These are phyloP conservation scores for Cyclotella baltica DNA, from an alignment of 108 stramenopile genomes.

Conservation along the genomic window DNA sequence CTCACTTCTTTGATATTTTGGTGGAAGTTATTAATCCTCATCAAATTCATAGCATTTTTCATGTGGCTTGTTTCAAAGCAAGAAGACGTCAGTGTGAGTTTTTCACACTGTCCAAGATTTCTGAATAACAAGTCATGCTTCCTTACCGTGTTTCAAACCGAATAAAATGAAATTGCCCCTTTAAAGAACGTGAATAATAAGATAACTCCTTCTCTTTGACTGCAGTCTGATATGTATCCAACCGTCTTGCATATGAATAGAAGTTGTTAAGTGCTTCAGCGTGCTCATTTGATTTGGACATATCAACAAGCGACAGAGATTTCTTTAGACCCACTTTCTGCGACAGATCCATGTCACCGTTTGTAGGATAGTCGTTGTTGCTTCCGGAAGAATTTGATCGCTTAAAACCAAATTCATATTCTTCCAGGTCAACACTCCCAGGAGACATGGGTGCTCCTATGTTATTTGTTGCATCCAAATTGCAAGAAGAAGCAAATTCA, in stretches of 20 bases:
- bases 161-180: slow-evolving; percentile 96
- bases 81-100: neutral
- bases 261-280: slow-evolving; percentile 81
- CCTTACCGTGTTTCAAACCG: slow-evolving; percentile 90
- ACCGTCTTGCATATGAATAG: slow-evolving; percentile 80
- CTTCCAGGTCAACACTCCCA: neutral
- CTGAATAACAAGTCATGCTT: neutral
- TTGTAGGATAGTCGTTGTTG: neutral
- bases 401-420: neutral
- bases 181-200: slow-evolving; percentile 89
- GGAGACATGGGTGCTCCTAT: slow-evolving; percentile 9
- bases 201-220: slow-evolving; percentile 90
- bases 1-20: slow-evolving; percentile 80
- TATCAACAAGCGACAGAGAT: slow-evolving; percentile 74
- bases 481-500: slow-evolving; percentile 58
- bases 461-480: slow-evolving; percentile 32
- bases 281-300: slow-evolving; percentile 63
- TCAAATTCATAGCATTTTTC: slow-evolving; percentile 91
- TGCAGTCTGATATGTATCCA: slow-evolving; percentile 74
- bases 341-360: slow-evolving; percentile 5
- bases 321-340: slow-evolving; percentile 49
- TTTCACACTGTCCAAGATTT: neutral
- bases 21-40: slow-evolving; percentile 83
- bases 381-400: neutral
- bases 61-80: slow-evolving; percentile 56